Base-by-base conservation (phyloP, 495 filamentous ascomycete species). In the Penicillium coprophilum region DNA sequence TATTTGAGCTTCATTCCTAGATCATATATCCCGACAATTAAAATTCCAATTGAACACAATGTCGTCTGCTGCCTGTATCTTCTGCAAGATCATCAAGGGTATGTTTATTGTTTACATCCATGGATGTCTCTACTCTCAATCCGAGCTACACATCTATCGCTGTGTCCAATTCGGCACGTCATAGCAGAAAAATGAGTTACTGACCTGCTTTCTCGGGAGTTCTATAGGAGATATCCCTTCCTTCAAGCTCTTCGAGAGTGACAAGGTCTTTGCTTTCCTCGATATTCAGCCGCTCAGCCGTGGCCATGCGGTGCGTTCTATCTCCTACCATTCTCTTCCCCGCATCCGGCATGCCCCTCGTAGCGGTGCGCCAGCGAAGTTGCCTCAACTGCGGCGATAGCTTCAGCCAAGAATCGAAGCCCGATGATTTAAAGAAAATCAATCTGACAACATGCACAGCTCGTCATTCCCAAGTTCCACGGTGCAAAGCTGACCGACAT, bases 1-100 rank as follows among this genome's bases (percentile, higher is more conserved):
- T 27, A 4, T 6, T 27, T 27, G 24, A 36, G 4, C 34, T 38
- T 17, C 34, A 17, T 6, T 38, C 17, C 7, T 3, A 38, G 34
- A n/a, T 38, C 15, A 36, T 36, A 15, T 36, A 36, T n/a, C 34
- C 1, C 8, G n/a, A 8, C 15, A 6, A 13, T 38, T 38, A 38
- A 38, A 17, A 7, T n/a, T 38, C 3, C 4, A n/a, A n/a, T n/a
- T n/a, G n/a, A n/a, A 17, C 45, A 70, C 47, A 31, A 78, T 77
- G 74, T 65, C 73, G 27, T 70, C 74, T 46, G 80, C 86, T 20
- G 82, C 89, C 43, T 98, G 94, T 66, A 92, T 97, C 71, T 98
- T 98, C 80, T 98, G 94, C 83, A 96, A 89, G 68, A 97, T 98
- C 70, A 88, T 98, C 76, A 96, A 95, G 80, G 94, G 92, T 87